Base-by-base conservation (phyloP, 2,329 filamentous ascomycete species). In the Fusarium piperis region DNA sequence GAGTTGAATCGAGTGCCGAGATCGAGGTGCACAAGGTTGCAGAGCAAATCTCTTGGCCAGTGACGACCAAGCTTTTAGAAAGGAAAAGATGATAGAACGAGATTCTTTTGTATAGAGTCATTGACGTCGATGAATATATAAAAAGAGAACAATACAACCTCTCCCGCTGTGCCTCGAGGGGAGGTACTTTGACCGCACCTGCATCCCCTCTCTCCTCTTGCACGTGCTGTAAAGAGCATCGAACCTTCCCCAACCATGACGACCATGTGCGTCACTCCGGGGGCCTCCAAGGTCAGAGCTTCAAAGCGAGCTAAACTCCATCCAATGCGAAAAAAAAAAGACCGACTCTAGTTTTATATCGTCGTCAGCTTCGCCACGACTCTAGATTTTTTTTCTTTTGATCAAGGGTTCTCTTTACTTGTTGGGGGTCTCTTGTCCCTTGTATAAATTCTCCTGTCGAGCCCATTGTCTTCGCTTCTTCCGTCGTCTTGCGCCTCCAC, bases 191-290 rank as follows among this genome's bases (percentile, higher is more conserved):
- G 26, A 41, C 36, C 12, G 33, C 23, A 33, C 18, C 23, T 39
- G 23, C 3, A 5, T 23, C 23, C 53, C n/a, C 32, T 39, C 35
- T 18, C 3, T 23, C 20, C 26, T 44, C n/a, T 56, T 67, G 73
- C 73, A 75, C 74, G 67, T 74, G 74, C 65, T 65, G 55, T 44
- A 38, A 64, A 67, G 62, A 51, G 26, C 26, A 60, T 68, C 59
- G 28, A 51, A 39, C 44, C 55, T 57, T 61, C 64, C 68, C 73
- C 71, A 72, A 75, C 74, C 71, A 78, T 78, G 77, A 77, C 75
- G 72, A 65, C 71, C 77, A 79, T 79, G 77, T 79, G 76, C 77
- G 77, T 78, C 78, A 79, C 73, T 70, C 51, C 39, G 53, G 68
- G 62, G 73, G 68, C 62, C 65, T 71, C 72, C 62, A 60, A 68